Percentiles rank a stretch among this genome's conserved stretches.
Conservation (phyloP, 495 filamentous ascomycete genomes). For the Penicillium coprophilum region DNA sequence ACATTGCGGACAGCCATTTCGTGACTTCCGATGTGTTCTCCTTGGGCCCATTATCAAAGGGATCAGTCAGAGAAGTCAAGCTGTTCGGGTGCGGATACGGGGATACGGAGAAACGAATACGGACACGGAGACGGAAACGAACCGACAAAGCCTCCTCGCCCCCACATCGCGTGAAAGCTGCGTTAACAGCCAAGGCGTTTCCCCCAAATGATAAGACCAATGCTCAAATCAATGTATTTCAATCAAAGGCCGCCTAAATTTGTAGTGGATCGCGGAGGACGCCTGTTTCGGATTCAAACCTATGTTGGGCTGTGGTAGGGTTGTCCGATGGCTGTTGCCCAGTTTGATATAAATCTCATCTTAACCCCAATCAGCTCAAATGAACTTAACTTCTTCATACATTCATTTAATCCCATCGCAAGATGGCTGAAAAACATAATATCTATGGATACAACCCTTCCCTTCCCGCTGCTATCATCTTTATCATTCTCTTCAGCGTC, state of each 20-base stretch:
- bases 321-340: neutral
- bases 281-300: neutral
- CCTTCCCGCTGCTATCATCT: slow-evolving; percentile 23
- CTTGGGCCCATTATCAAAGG: slow-evolving; percentile 21
- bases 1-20: slow-evolving; percentile 31
- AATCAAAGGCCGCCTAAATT: neutral
- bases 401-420: neutral
- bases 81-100: slow-evolving; percentile 22
- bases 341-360: slow-evolving; percentile 1
- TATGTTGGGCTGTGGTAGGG: neutral
- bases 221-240: slow-evolving; percentile 3
- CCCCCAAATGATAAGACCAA: neutral
- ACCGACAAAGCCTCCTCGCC: slow-evolving; percentile 2
- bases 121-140: slow-evolving; percentile 22
- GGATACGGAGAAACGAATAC: slow-evolving; percentile 13
- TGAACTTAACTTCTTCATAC: neutral
- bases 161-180: slow-evolving; percentile 4
- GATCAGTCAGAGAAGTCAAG: neutral
- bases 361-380: neutral
- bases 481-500: slow-evolving; percentile 22
- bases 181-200: neutral
- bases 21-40: slow-evolving; percentile 29
- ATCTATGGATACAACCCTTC: slow-evolving; percentile 31
- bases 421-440: slow-evolving; percentile 18
- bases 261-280: slow-evolving; percentile 6